Base-by-base conservation (phyloP, 2,329 filamentous ascomycete genomes). In the Trichoderma sp. region DNA sequence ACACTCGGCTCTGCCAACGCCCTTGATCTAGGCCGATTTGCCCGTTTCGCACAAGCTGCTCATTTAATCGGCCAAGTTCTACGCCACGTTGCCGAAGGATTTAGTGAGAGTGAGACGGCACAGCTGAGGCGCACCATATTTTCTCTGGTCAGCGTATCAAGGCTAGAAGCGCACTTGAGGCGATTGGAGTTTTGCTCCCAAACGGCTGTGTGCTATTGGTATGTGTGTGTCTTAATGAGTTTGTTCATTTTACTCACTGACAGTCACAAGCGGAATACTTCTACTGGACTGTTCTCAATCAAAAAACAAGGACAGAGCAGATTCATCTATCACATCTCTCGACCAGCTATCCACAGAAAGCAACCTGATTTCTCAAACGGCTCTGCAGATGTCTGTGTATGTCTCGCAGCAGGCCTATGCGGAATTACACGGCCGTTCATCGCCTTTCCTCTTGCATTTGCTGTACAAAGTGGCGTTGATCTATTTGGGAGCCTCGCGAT, bases 71-170 rank as follows among this genome's bases (percentile, higher is more conserved):
- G 68, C 34, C 66, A 70, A 27, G 68, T 67, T 17, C 34, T 70
- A 7, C 58, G 22, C 2, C 58, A 64, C 4, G 48, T 64, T 25
- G 48, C 37, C 25, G 60, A 68, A 42, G 37, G 54, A 22, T 61
- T n/a, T 5, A 25, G 37, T 2, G 63, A 65, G 37, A 57, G 54
- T 22, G 66, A 64, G 22, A 70, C 58, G 10, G 65, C 68, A 15
- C 68, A 70, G 45, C 34, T 70, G 39, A 64, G 68, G n/a, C 66
- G 68, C 27, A 70, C 68, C 8, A 70, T 70, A 5, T 63, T 70
- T 19, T 64, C 68, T 2, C 37, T 70, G 1, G 66, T 70, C 9
- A 68, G 45, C 15, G 53, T 70, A 27, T 61, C 57, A 7, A 53
- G 25, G 3, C 8, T 68, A 3, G 68, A 70, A 50, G 59, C 53